Evolutionary conservation across 2,329 filamentous ascomycete genomes (phyloP).

Genomic region (Tolypocladium nubicola): DNA sequence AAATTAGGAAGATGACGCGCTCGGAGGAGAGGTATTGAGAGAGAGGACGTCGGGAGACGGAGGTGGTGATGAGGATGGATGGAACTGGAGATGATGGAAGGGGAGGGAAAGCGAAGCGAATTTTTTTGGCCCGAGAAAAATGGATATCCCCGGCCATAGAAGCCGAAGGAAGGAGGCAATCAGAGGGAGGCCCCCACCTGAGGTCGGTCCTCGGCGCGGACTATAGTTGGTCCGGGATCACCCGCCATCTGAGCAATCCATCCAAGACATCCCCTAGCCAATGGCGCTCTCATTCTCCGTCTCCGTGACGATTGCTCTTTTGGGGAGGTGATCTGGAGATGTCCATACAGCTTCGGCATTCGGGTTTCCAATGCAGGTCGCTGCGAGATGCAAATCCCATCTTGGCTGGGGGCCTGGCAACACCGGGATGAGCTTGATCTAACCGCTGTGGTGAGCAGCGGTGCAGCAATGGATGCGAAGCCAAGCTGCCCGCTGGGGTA

Average conservation of each 20-base stretch:
- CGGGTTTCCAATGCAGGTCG: not conserved
- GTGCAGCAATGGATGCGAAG: not conserved
- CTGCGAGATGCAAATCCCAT: not conserved
- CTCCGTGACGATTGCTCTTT: not conserved
- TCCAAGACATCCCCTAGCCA: not conserved
- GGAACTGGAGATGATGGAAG: conserved; percentile 12
- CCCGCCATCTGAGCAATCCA: not conserved
- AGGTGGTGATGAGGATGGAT: conserved; percentile 5
- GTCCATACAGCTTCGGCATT: not conserved
- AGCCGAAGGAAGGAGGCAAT: conserved; percentile 31
- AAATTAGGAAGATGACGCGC: conserved; percentile 21
- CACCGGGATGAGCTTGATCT: not conserved
- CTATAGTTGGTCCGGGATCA: conserved; percentile 12
- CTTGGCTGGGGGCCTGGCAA: not conserved
- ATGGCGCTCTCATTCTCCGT: not conserved
- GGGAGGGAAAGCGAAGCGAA: conserved; percentile 21
- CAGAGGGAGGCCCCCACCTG: conserved; percentile 7
- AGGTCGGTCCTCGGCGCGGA: conserved; percentile 8
- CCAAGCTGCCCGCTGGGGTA: not conserved
- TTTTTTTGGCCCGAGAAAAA: conserved; percentile 26
- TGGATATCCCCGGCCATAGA: conserved; percentile 24
- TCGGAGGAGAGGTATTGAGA: conserved; percentile 20
- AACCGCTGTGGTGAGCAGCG: not conserved
- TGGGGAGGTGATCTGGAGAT: not conserved
- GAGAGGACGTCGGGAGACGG: conserved; percentile 11